Evolutionary conservation across 2,329 filamentous ascomycete species (phyloP).

Genomic region (Herpotrichia juniperi): DNA sequence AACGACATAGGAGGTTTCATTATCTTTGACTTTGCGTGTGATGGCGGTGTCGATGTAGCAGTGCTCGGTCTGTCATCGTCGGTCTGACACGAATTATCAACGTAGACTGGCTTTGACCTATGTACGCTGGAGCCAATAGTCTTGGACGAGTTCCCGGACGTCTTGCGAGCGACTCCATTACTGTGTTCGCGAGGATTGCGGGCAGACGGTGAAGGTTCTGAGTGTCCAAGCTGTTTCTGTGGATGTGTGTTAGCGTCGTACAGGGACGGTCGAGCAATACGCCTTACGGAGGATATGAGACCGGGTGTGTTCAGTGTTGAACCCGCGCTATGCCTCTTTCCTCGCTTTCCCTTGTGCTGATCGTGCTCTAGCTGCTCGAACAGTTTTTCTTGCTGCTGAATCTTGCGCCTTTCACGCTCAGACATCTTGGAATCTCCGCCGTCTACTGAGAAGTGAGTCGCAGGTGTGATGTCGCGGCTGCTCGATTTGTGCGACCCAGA

Average conservation of each 20-base stretch:
- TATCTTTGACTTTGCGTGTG: constrained; percentile 20
- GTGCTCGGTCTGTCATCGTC: constrained; percentile 20
- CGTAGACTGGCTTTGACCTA: constrained; percentile 40
- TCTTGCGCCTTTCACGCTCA: constrained; percentile 66
- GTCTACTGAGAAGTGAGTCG: constrained; percentile 57
- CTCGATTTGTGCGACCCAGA: constrained; percentile 62
- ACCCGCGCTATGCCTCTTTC: constrained; percentile 62
- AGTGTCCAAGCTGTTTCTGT: constrained; percentile 46
- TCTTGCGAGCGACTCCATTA: constrained; percentile 42
- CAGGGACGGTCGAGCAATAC: constrained; percentile 14
- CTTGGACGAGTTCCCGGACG: constrained; percentile 48
- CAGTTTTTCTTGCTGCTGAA: constrained; percentile 67
- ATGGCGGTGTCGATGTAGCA: constrained; percentile 10
- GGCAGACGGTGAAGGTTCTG: constrained; percentile 43
- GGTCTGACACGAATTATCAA: constrained; percentile 43
- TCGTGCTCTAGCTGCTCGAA: constrained; percentile 67
- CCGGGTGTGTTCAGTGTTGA: constrained; percentile 59
- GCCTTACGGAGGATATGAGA: constrained; percentile 49
- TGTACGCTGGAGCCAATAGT: constrained; percentile 35
- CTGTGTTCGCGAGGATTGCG: constrained; percentile 41
- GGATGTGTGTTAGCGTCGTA: constrained; percentile 24
- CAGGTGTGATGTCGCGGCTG: constrained; percentile 68
- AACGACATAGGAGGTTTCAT: constrained; percentile 42
- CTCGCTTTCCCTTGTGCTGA: constrained; percentile 58
- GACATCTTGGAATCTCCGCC: constrained; percentile 60